phyloP scores from a whole-genome alignment of 2,329 filamentous ascomycete species.

The Fusarium abutilonis region DNA sequence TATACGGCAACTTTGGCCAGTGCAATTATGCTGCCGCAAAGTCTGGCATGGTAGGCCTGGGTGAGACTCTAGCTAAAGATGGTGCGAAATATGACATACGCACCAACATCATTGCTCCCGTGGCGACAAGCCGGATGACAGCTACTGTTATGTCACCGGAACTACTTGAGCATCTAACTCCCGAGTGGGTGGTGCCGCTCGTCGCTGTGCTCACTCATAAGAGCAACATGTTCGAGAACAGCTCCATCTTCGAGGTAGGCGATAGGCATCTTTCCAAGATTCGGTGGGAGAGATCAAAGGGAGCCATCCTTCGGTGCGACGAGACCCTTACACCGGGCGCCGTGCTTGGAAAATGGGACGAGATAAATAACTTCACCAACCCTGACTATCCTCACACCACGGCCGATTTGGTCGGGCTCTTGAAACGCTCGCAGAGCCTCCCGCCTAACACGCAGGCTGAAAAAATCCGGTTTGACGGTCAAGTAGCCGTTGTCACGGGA shows the following conservation, averaged over 20 bases:
- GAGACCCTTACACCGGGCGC: slow-evolving; percentile 87
- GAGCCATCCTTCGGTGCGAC: slow-evolving; percentile 89
- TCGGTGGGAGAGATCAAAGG: slow-evolving; percentile 92
- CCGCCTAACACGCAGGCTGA: slow-evolving; percentile 74
- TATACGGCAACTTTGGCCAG: slow-evolving; percentile 96
- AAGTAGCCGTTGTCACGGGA: slow-evolving; percentile 87
- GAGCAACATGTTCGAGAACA: slow-evolving; percentile 82
- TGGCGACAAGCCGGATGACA: slow-evolving; percentile 93
- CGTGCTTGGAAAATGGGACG: slow-evolving; percentile 87
- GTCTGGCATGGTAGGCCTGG: slow-evolving; percentile 94
- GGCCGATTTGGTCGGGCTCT: slow-evolving; percentile 87
- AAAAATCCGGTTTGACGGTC: slow-evolving; percentile 82
- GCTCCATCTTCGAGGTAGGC: slow-evolving; percentile 91
- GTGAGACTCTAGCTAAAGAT: slow-evolving; percentile 97
- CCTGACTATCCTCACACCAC: slow-evolving; percentile 85
- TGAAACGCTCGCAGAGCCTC: slow-evolving; percentile 58
- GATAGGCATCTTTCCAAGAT: slow-evolving; percentile 93
- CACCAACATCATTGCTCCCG: slow-evolving; percentile 92
- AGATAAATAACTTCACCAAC: slow-evolving; percentile 83
- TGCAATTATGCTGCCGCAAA: slow-evolving; percentile 98
- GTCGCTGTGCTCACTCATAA: slow-evolving; percentile 90
- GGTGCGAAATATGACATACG: slow-evolving; percentile 98
- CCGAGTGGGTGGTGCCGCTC: slow-evolving; percentile 93
- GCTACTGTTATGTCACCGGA: slow-evolving; percentile 98
- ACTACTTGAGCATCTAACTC: slow-evolving; percentile 83